A percentile compares a stretch with the other conserved stretches of the same genome.
phyloP scores from a whole-genome alignment of 441 rosid species.

The Jatropha multifida region DNA sequence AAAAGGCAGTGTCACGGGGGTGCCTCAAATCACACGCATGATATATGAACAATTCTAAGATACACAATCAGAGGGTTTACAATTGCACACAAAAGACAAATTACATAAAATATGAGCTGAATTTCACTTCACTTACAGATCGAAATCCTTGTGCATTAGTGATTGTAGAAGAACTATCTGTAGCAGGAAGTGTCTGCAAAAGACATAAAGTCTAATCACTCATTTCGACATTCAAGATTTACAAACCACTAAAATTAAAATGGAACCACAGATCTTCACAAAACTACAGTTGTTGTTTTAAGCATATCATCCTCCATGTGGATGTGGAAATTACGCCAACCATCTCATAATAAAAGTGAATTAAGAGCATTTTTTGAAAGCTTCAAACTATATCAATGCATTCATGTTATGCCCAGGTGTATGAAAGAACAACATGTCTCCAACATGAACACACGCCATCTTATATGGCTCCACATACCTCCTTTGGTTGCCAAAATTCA shows the following conservation, averaged over 20 bases:
- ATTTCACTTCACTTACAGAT: constrained; percentile 50
- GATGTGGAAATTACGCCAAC: neutral
- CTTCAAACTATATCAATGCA: neutral
- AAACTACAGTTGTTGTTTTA: no score
- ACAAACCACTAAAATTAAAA: neutral
- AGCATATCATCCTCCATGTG: neutral
- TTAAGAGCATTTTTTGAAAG: neutral
- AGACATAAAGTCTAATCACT: constrained; percentile 18
- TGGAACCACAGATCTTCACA: neutral
- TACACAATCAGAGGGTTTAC: neutral
- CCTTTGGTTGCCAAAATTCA: no score
- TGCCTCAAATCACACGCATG: no score
- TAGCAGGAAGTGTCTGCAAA: constrained; percentile 50
- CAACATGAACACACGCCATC: no score
- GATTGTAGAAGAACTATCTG: constrained; percentile 54
- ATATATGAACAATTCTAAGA: neutral
- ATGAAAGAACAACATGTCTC: no score
- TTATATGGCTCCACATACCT: no score
- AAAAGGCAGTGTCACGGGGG: no score
- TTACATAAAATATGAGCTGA: neutral
- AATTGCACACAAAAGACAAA: constrained; percentile 6
- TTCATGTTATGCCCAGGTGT: neutral
- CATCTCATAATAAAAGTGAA: neutral
- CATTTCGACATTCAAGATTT: neutral
- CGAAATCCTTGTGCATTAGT: constrained; percentile 60